Evolutionary conservation across 2,329 filamentous ascomycete genomes (phyloP).

Genomic region (Aspergillus bombycis): DNA sequence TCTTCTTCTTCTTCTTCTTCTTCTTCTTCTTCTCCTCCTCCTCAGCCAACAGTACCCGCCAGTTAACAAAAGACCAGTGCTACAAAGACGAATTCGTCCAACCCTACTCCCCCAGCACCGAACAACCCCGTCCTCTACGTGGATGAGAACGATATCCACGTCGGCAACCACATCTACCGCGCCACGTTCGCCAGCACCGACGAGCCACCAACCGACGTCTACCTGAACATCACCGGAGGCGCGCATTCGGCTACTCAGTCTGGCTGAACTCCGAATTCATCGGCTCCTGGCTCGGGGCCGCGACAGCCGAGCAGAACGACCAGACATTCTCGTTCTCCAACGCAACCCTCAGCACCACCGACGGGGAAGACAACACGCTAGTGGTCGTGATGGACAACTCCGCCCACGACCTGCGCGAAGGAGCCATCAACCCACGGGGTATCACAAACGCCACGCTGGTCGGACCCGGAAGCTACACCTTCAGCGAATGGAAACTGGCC

Average conservation of each 20-base stretch:
- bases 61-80: constrained; percentile 27
- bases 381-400: constrained; percentile 63
- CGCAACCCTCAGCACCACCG: constrained; percentile 47
- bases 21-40: too few species aligned
- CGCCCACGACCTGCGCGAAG: constrained; percentile 34
- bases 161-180: constrained; percentile 50
- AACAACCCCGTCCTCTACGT: constrained; percentile 52
- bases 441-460: constrained; percentile 52
- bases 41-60: neutral
- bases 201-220: constrained; percentile 34
- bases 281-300: constrained; percentile 56
- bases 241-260: constrained; percentile 59
- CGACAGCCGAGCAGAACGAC: constrained; percentile 25
- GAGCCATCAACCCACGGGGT: constrained; percentile 34
- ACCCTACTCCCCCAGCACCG: constrained; percentile 43
- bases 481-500: constrained; percentile 61
- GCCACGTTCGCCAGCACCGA: constrained; percentile 44
- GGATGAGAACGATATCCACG: constrained; percentile 50
- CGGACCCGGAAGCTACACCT: constrained; percentile 43
- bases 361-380: constrained; percentile 59
- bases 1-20: too few species aligned
- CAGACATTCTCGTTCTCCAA: constrained; percentile 55
- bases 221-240: constrained; percentile 58
- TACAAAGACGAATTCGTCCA: constrained; percentile 46
- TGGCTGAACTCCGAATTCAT: constrained; percentile 62